Conservation (phyloP, 2,329 filamentous ascomycete genomes). For the Colletotrichum limetticola region DNA sequence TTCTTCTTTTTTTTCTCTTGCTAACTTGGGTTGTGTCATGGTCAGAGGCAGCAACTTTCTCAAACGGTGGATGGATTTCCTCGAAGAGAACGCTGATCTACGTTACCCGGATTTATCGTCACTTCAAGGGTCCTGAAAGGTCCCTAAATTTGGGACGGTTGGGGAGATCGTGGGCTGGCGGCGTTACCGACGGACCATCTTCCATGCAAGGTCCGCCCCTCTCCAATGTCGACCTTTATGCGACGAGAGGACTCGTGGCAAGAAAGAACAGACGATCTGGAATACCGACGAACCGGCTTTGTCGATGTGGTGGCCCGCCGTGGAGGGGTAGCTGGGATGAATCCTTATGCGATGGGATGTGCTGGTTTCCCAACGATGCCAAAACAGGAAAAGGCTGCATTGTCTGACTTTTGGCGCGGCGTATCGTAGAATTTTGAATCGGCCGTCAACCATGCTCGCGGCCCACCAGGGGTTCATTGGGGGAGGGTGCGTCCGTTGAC, state of each 20-base stretch:
- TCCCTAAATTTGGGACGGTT: conserved; percentile 8
- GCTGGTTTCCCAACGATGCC: conserved; percentile 17
- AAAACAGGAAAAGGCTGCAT: conserved; percentile 17
- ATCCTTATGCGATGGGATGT: conserved; percentile 25
- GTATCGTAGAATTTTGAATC: conserved; percentile 29
- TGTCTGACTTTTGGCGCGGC: conserved; percentile 8
- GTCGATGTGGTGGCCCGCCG: conserved; percentile 15
- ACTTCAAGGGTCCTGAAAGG: conserved; percentile 39
- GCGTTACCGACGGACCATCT: not conserved
- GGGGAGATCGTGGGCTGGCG: conserved; percentile 2
- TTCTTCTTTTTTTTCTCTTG: conserved; percentile 4
- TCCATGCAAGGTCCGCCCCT: not conserved
- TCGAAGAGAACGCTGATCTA: conserved; percentile 91
- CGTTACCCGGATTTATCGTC: conserved; percentile 80
- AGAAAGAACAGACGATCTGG: conserved; percentile 30
- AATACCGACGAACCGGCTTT: conserved; percentile 24
- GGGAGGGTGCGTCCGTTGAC: conserved; percentile 29
- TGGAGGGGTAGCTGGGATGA: conserved; percentile 22
- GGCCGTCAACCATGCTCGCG: conserved; percentile 7
- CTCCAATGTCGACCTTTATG: conserved; percentile 25
- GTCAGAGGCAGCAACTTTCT: conserved; percentile 84
- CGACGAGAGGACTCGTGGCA: conserved; percentile 5
- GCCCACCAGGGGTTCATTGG: conserved; percentile 8
- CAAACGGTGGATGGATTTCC: conserved; percentile 88
- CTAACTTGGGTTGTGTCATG: conserved; percentile 34